Percentiles rank a stretch among this genome's conserved stretches.
phyloP scores from a whole-genome alignment of 805 yeast species.

The Yamadazyma scolyti region DNA sequence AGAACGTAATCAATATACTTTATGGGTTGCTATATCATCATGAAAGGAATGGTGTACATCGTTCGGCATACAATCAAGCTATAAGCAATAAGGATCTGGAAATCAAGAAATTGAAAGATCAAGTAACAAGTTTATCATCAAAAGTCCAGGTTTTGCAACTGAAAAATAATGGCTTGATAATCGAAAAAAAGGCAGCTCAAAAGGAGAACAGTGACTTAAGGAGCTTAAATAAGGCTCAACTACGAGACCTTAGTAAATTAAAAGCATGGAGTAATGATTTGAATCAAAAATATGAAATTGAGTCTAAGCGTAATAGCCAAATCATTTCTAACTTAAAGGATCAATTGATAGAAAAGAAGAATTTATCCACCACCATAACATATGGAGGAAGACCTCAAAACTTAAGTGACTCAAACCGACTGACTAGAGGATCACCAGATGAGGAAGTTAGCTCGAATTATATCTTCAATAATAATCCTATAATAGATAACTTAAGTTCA shows the following conservation, averaged over 20 bases:
- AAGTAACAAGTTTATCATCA: constrained; percentile 19
- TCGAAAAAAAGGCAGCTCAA: constrained; percentile 2
- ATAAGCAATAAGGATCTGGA: constrained; percentile 25
- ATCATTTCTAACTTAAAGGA: constrained; percentile 32
- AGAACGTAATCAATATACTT: constrained; percentile 32
- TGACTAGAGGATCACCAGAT: not conserved
- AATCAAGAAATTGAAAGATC: constrained; percentile 20
- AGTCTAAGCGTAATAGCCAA: constrained; percentile 27
- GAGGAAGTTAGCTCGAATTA: constrained; percentile 17
- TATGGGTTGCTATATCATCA: constrained; percentile 28
- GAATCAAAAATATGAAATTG: constrained; percentile 31
- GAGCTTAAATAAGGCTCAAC: constrained; percentile 22
- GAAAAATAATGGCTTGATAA: constrained; percentile 10
- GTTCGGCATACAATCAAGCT: constrained; percentile 24
- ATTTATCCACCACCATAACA: constrained; percentile 22
- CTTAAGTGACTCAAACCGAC: not conserved
- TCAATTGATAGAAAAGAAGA: constrained; percentile 30
- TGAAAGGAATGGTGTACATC: constrained; percentile 31
- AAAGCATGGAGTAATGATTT: constrained; percentile 27
- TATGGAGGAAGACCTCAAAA: no score
- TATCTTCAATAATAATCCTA: constrained; percentile 31
- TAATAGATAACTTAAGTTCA: constrained; percentile 19
- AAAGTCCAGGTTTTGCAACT: constrained; percentile 15
- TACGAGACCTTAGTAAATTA: constrained; percentile 25
- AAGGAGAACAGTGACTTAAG: constrained; percentile 18